These are phyloP conservation scores for Fusarium continuum DNA, from an alignment of 2,329 filamentous ascomycete genomes.

Conservation along the genomic window DNA sequence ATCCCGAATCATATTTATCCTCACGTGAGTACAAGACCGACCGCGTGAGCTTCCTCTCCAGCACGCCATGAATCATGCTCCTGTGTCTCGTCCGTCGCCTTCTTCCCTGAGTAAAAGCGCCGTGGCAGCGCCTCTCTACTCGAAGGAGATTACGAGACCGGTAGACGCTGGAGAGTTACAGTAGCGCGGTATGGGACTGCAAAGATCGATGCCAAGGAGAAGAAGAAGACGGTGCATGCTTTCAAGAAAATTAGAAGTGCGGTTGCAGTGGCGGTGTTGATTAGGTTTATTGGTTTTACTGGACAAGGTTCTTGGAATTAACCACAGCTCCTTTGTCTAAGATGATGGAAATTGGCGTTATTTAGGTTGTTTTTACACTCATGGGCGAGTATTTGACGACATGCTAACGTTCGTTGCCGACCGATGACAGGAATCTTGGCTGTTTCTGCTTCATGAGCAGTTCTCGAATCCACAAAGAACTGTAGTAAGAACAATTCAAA, in stretches of 20 bases:
- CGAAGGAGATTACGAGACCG: conserved; percentile 34
- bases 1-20: not conserved
- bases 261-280: not conserved
- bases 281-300: not conserved
- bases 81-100: conserved; percentile 31
- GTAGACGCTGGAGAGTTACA: conserved; percentile 32
- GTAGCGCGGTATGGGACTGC: conserved; percentile 27
- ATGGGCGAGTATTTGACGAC: not conserved
- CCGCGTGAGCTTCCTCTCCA: conserved; percentile 33
- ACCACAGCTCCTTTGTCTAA: conserved; percentile 23
- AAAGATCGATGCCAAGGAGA: conserved; percentile 16
- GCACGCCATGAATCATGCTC: conserved; percentile 32
- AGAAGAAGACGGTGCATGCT: not conserved
- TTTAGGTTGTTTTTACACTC: conserved; percentile 21
- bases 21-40: conserved; percentile 26
- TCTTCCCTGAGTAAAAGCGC: conserved; percentile 34
- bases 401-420: not conserved
- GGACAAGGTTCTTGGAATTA: not conserved
- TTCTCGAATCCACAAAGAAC: too few relatives aligned
- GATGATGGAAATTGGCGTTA: conserved; percentile 8
- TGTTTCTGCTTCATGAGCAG: conserved; percentile 25
- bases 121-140: conserved; percentile 39
- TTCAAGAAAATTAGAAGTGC: not conserved
- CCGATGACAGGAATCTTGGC: conserved; percentile 13
- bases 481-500: too few relatives aligned